Percentiles rank a stretch among this genome's conserved stretches.
These are phyloP conservation scores for Hygrocybe punicea DNA, from an alignment of 768 basidiomycete genomes.

Conservation along the genomic window DNA sequence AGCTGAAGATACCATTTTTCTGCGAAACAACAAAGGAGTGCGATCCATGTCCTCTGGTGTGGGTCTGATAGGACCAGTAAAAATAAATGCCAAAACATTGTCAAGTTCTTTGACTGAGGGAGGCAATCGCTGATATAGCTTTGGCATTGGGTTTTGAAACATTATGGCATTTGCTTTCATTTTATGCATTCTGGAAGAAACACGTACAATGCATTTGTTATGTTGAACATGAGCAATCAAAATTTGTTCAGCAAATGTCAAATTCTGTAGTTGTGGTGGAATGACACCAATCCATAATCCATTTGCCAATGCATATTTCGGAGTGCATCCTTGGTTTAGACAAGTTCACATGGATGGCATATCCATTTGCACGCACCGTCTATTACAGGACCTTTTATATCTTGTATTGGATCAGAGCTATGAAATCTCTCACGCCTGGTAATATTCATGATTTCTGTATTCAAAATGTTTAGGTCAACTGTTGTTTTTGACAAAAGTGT, in stretches of 20 bases:
- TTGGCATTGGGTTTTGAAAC: constrained; percentile 30
- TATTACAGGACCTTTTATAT: no score
- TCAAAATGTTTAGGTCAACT: no score
- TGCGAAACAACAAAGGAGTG: constrained; percentile 31
- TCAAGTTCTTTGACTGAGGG: constrained; percentile 31
- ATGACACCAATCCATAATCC: constrained; percentile 6
- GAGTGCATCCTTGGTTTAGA: neutral
- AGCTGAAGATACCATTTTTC: constrained; percentile 20
- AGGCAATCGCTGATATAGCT: constrained; percentile 32
- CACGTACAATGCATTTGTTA: constrained; percentile 28
- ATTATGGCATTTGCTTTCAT: constrained; percentile 13
- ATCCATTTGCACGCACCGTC: no score
- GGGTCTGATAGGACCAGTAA: constrained; percentile 25
- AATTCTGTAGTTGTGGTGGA: neutral
- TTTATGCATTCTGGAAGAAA: constrained; percentile 18
- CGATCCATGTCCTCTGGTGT: constrained; percentile 26
- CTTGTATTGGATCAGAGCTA: no score
- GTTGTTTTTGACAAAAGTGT: no score
- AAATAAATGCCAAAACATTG: constrained; percentile 32
- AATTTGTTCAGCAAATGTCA: constrained; percentile 7
- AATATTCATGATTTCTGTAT: no score
- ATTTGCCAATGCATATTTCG: constrained; percentile 1
- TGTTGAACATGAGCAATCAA: constrained; percentile 14
- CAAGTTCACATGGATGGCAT: no score
- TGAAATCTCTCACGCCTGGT: no score